Conservation (phyloP, 2,329 filamentous ascomycete species). For the Fusarium sp. region DNA sequence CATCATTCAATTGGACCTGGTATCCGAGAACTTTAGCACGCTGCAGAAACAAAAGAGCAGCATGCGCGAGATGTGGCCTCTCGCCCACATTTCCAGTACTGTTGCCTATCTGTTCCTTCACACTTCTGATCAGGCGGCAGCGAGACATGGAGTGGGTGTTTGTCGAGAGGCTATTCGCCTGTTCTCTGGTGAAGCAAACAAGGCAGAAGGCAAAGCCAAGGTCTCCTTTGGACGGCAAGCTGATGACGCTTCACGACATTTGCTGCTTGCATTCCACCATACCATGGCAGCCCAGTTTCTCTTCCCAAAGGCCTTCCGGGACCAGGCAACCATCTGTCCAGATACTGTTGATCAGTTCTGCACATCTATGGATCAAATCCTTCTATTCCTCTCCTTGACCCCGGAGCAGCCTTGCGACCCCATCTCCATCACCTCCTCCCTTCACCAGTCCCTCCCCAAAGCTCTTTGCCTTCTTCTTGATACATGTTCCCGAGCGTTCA, state of each 20-base stretch:
- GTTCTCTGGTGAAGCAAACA: conserved; percentile 42
- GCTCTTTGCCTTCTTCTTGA: conserved; percentile 47
- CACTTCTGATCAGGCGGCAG: conserved; percentile 36
- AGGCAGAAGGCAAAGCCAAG: background rate
- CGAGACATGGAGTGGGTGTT: conserved; percentile 34
- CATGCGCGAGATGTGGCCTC: conserved; percentile 51
- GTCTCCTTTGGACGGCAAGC: conserved; percentile 34
- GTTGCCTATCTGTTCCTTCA: conserved; percentile 45
- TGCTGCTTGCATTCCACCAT: conserved; percentile 49
- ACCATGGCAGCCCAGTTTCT: conserved; percentile 50
- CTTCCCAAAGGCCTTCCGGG: conserved; percentile 42
- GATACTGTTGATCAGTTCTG: conserved; percentile 47
- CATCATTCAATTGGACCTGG: conserved; percentile 49
- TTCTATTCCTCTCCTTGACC: conserved; percentile 39
- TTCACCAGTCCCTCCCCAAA: conserved; percentile 43
- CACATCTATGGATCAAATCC: conserved; percentile 44
- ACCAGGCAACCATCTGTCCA: conserved; percentile 32
- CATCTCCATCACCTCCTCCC: conserved; percentile 28
- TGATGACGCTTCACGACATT: conserved; percentile 38
- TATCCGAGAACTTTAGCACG: conserved; percentile 53
- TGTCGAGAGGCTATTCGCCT: conserved; percentile 46
- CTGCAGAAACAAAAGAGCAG: conserved; percentile 50
- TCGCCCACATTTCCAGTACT: conserved; percentile 48
- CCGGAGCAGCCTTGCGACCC: conserved; percentile 37
- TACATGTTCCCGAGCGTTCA: conserved; percentile 47